Evolutionary conservation across 371 early-diverging fungal species (phyloP).

Genomic region (Mycotypha africana): DNA sequence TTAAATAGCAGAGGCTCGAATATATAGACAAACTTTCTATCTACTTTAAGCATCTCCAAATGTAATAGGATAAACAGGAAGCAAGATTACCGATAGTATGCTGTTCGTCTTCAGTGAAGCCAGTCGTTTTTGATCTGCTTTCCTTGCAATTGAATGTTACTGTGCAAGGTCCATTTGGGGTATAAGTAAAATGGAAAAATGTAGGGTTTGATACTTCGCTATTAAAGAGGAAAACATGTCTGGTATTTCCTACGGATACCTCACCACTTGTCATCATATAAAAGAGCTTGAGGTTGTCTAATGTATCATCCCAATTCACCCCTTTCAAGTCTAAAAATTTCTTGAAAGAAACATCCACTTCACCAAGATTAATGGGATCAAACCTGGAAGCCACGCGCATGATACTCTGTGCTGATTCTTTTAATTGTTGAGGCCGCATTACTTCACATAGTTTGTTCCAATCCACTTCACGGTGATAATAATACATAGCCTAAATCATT

Average conservation of each 20-base stretch:
- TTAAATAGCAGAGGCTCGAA: too few relatives aligned
- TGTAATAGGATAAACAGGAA: constrained; percentile 23
- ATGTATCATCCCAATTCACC: constrained; percentile 26
- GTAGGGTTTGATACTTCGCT: constrained; percentile 20
- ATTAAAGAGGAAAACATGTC: constrained; percentile 30
- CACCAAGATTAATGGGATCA: constrained; percentile 13
- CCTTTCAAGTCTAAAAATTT: constrained; percentile 18
- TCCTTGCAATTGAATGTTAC: constrained; percentile 15
- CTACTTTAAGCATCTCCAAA: constrained; percentile 23
- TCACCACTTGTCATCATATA: constrained; percentile 29
- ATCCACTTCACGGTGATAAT: constrained; percentile 23
- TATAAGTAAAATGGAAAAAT: constrained; percentile 23
- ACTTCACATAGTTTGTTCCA: constrained; percentile 34
- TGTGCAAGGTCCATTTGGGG: background rate
- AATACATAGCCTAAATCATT: constrained; percentile 18
- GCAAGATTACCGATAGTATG: constrained; percentile 16
- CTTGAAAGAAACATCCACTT: constrained; percentile 15
- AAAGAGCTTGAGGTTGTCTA: constrained; percentile 27
- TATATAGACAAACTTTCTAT: background rate
- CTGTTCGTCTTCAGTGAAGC: constrained; percentile 16
- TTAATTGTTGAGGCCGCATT: constrained; percentile 3
- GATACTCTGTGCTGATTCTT: constrained; percentile 4
- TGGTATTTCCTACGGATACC: constrained; percentile 8
- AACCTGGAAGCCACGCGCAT: constrained; percentile 10
- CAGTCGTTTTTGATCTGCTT: background rate